Conservation (phyloP, 305 asterid genomes). For the Solanum chacoense region DNA sequence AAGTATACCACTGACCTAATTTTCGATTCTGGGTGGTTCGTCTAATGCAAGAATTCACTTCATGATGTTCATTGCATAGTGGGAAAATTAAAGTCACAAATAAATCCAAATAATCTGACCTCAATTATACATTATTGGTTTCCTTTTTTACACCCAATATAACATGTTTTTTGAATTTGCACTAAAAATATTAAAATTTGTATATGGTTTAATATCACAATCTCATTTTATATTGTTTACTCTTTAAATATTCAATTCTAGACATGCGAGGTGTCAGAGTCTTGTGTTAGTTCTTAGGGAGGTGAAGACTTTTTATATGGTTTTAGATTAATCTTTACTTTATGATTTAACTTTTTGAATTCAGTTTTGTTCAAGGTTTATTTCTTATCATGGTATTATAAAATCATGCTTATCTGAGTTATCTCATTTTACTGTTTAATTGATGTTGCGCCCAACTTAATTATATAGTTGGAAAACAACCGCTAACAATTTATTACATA, state of each 20-base stretch:
- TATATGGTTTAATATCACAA: neutral
- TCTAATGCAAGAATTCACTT: neutral
- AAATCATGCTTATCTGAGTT: neutral
- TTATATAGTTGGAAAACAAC: neutral
- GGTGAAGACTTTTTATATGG: neutral
- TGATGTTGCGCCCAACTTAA: neutral
- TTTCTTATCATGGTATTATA: neutral
- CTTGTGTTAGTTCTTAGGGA: neutral
- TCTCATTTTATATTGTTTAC: neutral
- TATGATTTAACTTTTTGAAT: neutral
- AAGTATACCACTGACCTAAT: slow-evolving; percentile 2
- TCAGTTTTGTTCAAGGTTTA: neutral
- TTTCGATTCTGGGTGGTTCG: neutral
- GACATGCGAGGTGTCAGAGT: neutral
- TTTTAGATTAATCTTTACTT: neutral
- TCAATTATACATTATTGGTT: neutral
- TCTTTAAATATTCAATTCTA: neutral
- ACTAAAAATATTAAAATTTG: neutral
- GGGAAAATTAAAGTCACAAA: neutral
- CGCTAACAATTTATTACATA: neutral
- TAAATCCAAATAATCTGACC: neutral
- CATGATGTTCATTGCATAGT: neutral
- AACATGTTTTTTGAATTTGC: neutral
- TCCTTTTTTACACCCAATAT: neutral
- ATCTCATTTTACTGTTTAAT: neutral